Percentiles rank a stretch among this genome's conserved stretches.
Conservation (phyloP, 176 grass and related monocot genomes). For the Musa troglodytarum region DNA sequence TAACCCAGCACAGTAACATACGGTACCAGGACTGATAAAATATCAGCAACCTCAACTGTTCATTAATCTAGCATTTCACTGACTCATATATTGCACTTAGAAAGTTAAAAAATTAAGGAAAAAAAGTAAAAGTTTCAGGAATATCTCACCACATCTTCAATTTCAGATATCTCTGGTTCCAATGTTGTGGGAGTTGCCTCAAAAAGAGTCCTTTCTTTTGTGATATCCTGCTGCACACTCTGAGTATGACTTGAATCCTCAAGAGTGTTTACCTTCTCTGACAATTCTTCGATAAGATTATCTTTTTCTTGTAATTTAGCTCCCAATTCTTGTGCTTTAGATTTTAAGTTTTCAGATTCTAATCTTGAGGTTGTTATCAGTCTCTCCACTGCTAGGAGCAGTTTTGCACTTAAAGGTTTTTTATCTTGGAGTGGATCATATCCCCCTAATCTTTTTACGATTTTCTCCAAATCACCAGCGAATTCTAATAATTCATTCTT, state of each 20-base stretch:
- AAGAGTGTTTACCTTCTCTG: slow-evolving; percentile 59
- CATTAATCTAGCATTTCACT: background rate
- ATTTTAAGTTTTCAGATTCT: slow-evolving; percentile 69
- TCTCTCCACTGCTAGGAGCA: slow-evolving; percentile 74
- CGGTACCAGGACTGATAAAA: background rate
- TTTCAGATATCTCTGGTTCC: slow-evolving; percentile 65
- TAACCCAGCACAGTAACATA: background rate
- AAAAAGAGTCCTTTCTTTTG: slow-evolving; percentile 57
- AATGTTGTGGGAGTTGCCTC: slow-evolving; percentile 61
- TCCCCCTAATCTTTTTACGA: slow-evolving; percentile 60
- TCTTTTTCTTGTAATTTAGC: slow-evolving; percentile 67
- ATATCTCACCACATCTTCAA: slow-evolving; percentile 70
- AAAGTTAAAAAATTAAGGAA: slow-evolving; percentile 12
- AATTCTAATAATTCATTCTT: slow-evolving; percentile 49
- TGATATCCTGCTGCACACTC: slow-evolving; percentile 43
- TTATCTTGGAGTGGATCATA: slow-evolving; percentile 56
- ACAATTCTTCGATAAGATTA: slow-evolving; percentile 55
- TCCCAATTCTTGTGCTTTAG: slow-evolving; percentile 67
- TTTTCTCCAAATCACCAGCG: slow-evolving; percentile 63
- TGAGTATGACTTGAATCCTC: slow-evolving; percentile 57
- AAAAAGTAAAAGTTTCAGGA: background rate
- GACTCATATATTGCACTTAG: background rate
- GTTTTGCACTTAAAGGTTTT: slow-evolving; percentile 43
- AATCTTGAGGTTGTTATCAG: slow-evolving; percentile 40
- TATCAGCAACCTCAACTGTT: background rate